Base-by-base conservation (phyloP, 2,329 filamentous ascomycete genomes). In the Venturia carpophila region DNA sequence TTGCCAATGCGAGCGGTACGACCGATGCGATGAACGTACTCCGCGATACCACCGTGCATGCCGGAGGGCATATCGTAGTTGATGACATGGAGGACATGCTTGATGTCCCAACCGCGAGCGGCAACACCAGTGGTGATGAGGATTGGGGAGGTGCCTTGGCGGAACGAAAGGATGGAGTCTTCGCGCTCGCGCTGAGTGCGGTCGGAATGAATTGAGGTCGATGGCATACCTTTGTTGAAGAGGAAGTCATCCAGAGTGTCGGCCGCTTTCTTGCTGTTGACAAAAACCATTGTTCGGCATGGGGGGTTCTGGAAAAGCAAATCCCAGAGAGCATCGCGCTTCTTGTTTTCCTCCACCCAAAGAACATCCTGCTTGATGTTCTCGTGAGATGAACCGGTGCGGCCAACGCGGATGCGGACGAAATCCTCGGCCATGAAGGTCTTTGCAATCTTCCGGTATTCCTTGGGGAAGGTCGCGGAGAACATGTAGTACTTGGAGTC, bases 1-100 rank as follows among this genome's bases (percentile, higher is more conserved):
- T 96, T 90, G 2, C 94, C 94, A 72, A 97, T 97, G 64, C 94
- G 91, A 64, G 90, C 94, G 69, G 94, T 99, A 67, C 94, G 92
- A 68, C 94, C 94, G 73, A 97, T 97, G 15, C 94, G 91, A 73
- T 99, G 94, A 34, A 89, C 87, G 71, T 97, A 99, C 74, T 97
- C 94, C 61, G 90, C 87, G 65, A 97, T 96, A 1, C 92, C 93
- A n/a, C 91, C 92, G 70, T 93, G 83, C 27, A 41, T 41, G 55
- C 81, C 77, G 5, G 82, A 86, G 0, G 93, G 93, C 1, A 97
- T 79, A 67, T 97, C 92, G 70, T 87, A 97, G 77, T 99, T 97
- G 82, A 99, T 88, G 67, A 99, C 89, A 68, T 96, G 91, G 79
- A 87, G 86, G 6, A 97, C 88, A 69, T 94, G 91, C 66, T 85